A percentile compares a stretch with the other conserved stretches of the same genome.
phyloP scores from a whole-genome alignment of 768 basidiomycete species.

The Fomitopsis serialis region DNA sequence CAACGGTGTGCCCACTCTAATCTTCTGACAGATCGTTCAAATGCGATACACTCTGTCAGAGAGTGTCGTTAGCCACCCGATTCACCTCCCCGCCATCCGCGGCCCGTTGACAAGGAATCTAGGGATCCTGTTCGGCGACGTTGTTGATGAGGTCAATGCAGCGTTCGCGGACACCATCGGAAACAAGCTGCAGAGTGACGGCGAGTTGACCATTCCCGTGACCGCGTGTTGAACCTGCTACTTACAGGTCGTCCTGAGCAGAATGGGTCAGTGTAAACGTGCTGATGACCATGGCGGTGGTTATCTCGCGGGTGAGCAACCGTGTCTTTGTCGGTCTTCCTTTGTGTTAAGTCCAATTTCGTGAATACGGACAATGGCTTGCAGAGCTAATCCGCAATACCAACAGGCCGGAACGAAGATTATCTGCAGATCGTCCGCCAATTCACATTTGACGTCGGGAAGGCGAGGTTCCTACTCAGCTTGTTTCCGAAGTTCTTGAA shows the following conservation, averaged over 20 bases:
- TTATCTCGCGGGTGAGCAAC: constrained; percentile 37
- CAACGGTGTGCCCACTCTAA: background rate
- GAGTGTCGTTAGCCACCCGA: constrained; percentile 6
- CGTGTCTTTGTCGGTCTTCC: constrained; percentile 46
- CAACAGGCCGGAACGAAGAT: constrained; percentile 24
- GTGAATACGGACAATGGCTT: background rate
- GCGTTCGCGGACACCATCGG: background rate
- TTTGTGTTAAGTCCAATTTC: constrained; percentile 31
- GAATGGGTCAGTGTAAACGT: background rate
- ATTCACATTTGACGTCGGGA: constrained; percentile 28
- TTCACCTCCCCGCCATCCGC: constrained; percentile 14
- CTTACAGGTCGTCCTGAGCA: background rate
- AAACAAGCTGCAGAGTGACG: background rate
- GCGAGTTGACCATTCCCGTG: background rate
- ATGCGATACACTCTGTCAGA: constrained; percentile 29
- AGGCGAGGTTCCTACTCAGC: constrained; percentile 22
- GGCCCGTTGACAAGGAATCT: constrained; percentile 15
- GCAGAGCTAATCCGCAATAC: background rate
- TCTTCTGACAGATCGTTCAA: constrained; percentile 18
- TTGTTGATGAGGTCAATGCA: constrained; percentile 11
- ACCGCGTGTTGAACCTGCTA: background rate
- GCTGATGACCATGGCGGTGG: constrained; percentile 4
- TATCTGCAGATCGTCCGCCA: constrained; percentile 25
- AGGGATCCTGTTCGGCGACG: constrained; percentile 6
- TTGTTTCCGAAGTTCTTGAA: constrained; percentile 29